A percentile compares a stretch with the other conserved stretches of the same genome.
Conservation (phyloP, 148 eudicot genomes). For the Simmondsia chinensis region DNA sequence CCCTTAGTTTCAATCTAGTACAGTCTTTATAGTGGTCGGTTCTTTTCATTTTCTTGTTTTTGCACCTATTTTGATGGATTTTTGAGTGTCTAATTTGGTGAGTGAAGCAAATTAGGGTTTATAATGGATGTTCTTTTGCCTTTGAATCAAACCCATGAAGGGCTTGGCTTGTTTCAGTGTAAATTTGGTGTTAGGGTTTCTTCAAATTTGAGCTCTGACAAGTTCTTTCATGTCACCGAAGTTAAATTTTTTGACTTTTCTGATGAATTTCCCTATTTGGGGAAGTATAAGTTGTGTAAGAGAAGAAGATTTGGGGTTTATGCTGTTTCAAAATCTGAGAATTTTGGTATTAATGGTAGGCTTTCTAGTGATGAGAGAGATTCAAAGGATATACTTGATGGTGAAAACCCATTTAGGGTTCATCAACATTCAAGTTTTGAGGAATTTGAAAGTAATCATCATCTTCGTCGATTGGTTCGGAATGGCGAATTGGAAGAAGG, state of each 20-base stretch:
- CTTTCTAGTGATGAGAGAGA: constrained; percentile 19
- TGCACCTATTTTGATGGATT: no score
- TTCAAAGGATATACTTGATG: constrained; percentile 6
- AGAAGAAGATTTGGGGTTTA: constrained; percentile 16
- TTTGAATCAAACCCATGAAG: constrained; percentile 35
- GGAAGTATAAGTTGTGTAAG: constrained; percentile 13
- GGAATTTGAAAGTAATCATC: constrained; percentile 42
- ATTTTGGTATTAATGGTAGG: constrained; percentile 30
- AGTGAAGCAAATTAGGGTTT: neutral
- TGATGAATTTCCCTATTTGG: constrained; percentile 13
- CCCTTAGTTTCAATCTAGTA: neutral
- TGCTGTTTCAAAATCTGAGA: constrained; percentile 30
- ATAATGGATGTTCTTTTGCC: constrained; percentile 35
- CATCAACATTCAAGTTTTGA: constrained; percentile 19
- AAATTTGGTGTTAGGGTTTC: constrained; percentile 22
- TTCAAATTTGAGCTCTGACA: constrained; percentile 13
- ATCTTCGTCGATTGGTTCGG: constrained; percentile 42
- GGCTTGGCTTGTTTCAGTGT: constrained; percentile 42
- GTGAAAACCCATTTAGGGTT: constrained; percentile 1
- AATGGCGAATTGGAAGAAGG: constrained; percentile 52
- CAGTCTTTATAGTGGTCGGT: neutral
- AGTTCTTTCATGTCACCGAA: constrained; percentile 9
- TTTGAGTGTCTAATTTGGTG: neutral
- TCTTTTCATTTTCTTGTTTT: neutral
- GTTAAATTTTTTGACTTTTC: constrained; percentile 13